Percentiles rank a stretch among this genome's conserved stretches.
Conservation (phyloP, 352 stramenopile species). For the Pythium coloratum region DNA sequence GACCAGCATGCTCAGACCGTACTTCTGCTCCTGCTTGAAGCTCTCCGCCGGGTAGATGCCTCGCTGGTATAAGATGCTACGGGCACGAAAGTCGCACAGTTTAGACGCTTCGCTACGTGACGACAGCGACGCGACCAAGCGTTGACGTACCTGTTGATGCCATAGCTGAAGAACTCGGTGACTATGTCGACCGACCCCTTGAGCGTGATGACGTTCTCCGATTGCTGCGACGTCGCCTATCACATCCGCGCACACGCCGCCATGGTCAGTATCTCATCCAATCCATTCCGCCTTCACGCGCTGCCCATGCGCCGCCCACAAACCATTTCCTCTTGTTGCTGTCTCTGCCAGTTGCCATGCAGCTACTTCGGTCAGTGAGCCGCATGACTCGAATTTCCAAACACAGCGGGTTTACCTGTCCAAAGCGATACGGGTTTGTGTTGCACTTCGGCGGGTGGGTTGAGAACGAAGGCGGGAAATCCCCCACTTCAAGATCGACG, state of each 20-base stretch:
- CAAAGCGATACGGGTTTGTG: constrained; percentile 28
- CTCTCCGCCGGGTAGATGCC: constrained; percentile 99
- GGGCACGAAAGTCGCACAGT: neutral
- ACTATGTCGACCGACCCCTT: constrained; percentile 98
- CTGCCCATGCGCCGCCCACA: constrained; percentile 1
- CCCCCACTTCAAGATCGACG: constrained; percentile 24
- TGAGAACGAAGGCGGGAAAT: constrained; percentile 6
- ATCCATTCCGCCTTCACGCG: neutral
- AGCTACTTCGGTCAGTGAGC: neutral
- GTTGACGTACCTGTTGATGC: constrained; percentile 94
- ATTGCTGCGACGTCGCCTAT: constrained; percentile 67
- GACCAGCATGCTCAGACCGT: constrained; percentile 98
- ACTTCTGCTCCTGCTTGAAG: constrained; percentile 97
- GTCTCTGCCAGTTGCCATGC: constrained; percentile 6
- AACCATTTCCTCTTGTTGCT: constrained; percentile 11
- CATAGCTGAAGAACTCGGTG: constrained; percentile 99
- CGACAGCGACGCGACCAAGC: neutral
- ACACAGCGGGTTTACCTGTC: constrained; percentile 11
- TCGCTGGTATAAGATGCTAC: constrained; percentile 92
- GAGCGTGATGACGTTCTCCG: constrained; percentile 97
- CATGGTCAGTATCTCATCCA: neutral
- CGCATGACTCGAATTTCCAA: constrained; percentile 13
- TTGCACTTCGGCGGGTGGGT: constrained; percentile 20
- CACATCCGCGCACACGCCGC: neutral
- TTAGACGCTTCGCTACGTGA: neutral